These are phyloP conservation scores for Russula emetica DNA, from an alignment of 768 basidiomycete species.

Conservation along the genomic window DNA sequence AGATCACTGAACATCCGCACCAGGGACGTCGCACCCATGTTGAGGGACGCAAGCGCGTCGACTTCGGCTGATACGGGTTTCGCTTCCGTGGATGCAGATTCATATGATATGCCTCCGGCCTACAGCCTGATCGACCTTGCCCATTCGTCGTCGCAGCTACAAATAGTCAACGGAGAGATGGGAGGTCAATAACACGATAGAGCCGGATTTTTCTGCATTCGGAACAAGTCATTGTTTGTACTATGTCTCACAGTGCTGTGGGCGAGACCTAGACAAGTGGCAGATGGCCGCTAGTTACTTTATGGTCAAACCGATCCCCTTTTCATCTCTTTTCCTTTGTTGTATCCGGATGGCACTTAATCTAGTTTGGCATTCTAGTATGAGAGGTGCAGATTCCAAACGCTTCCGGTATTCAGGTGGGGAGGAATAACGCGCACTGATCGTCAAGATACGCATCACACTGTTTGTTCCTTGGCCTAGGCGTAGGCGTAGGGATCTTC, in stretches of 20 bases:
- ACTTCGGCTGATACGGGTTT: neutral
- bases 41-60: neutral
- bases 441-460: neutral
- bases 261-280: neutral
- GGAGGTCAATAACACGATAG: neutral
- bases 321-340: neutral
- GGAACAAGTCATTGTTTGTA: neutral
- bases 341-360: neutral
- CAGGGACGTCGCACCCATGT: neutral
- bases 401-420: neutral
- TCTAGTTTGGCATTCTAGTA: neutral
- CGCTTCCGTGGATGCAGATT: conserved; percentile 1
- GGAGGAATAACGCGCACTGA: neutral
- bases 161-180: neutral
- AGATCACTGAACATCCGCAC: conserved; percentile 11
- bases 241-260: neutral
- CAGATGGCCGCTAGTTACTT: neutral
- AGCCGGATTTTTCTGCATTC: neutral
- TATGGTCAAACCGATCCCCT: neutral
- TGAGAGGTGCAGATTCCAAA: neutral
- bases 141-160: conserved; percentile 1
- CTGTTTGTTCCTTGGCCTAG: neutral
- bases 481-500: neutral
- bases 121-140: conserved; percentile 23
- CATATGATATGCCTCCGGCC: conserved; percentile 22